Percentiles rank a stretch among this genome's conserved stretches.
phyloP scores from a whole-genome alignment of 768 basidiomycete species.

The Myochromella boudieri region DNA sequence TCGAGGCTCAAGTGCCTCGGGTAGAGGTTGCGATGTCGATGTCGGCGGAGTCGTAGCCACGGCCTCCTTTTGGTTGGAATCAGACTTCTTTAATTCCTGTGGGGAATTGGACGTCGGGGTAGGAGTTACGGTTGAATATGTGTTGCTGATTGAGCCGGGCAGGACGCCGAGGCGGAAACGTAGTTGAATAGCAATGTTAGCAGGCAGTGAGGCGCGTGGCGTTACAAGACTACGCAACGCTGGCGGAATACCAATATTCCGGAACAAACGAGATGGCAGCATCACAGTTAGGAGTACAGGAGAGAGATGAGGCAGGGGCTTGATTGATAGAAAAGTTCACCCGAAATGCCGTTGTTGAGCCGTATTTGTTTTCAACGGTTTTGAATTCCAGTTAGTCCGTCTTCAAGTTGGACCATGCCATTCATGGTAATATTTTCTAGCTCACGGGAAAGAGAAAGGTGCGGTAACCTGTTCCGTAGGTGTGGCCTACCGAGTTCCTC shows the following conservation, averaged over 20 bases:
- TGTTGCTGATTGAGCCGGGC: background rate
- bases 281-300: slow-evolving; percentile 21
- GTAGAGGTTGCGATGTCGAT: slow-evolving; percentile 29
- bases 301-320: too few relatives aligned
- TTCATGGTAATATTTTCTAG: too few relatives aligned
- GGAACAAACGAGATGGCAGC: slow-evolving; percentile 47
- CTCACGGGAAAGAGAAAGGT: too few relatives aligned
- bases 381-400: too few relatives aligned
- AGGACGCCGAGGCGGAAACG: slow-evolving; percentile 30
- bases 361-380: background rate
- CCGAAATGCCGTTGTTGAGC: background rate
- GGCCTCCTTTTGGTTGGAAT: background rate
- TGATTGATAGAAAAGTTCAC: too few relatives aligned
- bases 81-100: background rate
- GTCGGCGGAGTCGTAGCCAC: slow-evolving; percentile 2
- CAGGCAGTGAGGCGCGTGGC: slow-evolving; percentile 34
- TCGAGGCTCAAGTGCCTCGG: slow-evolving; percentile 52
- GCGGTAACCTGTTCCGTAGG: too few relatives aligned
- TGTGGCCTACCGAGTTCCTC: too few relatives aligned
- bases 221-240: slow-evolving; percentile 40
- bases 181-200: slow-evolving; percentile 31
- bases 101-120: background rate
- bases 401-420: too few relatives aligned
- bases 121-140: slow-evolving; percentile 10
- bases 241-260: slow-evolving; percentile 43